These are phyloP conservation scores for Exobasidium cylindrosporum DNA, from an alignment of 1,284 basidiomycete species.

Conservation along the genomic window DNA sequence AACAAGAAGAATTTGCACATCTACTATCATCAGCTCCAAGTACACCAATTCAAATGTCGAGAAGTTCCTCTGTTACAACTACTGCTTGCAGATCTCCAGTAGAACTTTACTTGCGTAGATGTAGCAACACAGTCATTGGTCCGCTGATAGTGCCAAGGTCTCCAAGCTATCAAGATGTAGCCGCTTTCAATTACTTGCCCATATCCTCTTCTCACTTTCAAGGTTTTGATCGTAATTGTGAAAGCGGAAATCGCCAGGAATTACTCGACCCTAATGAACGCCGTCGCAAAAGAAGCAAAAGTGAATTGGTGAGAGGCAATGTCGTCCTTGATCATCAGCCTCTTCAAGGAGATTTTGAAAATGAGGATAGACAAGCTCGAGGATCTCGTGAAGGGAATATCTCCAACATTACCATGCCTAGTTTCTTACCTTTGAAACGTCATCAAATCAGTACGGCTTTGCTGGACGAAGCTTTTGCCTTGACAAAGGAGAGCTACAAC, in stretches of 20 bases:
- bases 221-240: background rate
- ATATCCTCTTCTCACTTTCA: too few species aligned
- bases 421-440: background rate
- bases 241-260: background rate
- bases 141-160: background rate
- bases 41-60: background rate
- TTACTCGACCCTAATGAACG: background rate
- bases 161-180: background rate
- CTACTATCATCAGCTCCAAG: background rate
- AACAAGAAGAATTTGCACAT: constrained; percentile 8
- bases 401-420: constrained; percentile 1
- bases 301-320: background rate
- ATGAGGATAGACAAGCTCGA: background rate
- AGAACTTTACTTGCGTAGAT: background rate
- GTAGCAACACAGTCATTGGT: background rate
- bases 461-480: constrained; percentile 9
- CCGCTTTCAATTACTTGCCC: background rate
- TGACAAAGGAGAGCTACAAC: background rate
- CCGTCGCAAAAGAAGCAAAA: background rate
- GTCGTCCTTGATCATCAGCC: background rate
- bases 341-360: background rate
- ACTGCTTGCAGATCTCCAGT: background rate
- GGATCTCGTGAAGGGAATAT: background rate
- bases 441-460: background rate
- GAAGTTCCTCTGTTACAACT: constrained; percentile 1